Percentiles rank a stretch among this genome's conserved stretches.
Evolutionary conservation across 257 asterid species (phyloP).

Genomic region (Jasminum sambac): DNA sequence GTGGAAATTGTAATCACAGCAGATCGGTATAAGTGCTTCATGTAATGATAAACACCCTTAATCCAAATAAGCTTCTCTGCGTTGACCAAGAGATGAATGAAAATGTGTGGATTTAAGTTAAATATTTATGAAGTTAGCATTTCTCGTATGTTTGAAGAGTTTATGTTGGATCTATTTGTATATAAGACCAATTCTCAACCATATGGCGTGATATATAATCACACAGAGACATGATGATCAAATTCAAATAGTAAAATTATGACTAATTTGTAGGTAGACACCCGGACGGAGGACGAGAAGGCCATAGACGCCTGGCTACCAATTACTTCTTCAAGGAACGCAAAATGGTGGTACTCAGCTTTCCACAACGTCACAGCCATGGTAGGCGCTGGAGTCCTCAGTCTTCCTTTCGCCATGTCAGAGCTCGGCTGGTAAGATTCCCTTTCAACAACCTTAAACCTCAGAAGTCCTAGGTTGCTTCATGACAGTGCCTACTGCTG

Average conservation of each 20-base stretch:
- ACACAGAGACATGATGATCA: not conserved
- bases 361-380: constrained; percentile 91
- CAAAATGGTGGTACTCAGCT: constrained; percentile 96
- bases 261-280: constrained; percentile 30
- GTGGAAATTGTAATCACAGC: too few relatives aligned
- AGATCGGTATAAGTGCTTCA: too few relatives aligned
- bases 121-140: not conserved
- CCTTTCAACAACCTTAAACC: not conserved
- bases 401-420: constrained; percentile 89
- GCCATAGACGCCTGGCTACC: constrained; percentile 74
- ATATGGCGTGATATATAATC: not conserved
- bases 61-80: too few relatives aligned
- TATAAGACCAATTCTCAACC: not conserved
- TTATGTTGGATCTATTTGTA: not conserved
- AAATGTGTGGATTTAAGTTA: too few relatives aligned
- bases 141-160: not conserved
- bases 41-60: too few relatives aligned
- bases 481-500: too few relatives aligned
- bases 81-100: too few relatives aligned
- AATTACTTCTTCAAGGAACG: constrained; percentile 64
- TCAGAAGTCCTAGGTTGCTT: too few relatives aligned
- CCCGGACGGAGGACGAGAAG: constrained; percentile 48
- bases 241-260: too few relatives aligned
- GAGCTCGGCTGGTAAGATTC: constrained; percentile 59
- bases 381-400: constrained; percentile 90